Evolutionary conservation across 2,329 filamentous ascomycete species (phyloP).

Genomic region (Colletotrichum shisoi): DNA sequence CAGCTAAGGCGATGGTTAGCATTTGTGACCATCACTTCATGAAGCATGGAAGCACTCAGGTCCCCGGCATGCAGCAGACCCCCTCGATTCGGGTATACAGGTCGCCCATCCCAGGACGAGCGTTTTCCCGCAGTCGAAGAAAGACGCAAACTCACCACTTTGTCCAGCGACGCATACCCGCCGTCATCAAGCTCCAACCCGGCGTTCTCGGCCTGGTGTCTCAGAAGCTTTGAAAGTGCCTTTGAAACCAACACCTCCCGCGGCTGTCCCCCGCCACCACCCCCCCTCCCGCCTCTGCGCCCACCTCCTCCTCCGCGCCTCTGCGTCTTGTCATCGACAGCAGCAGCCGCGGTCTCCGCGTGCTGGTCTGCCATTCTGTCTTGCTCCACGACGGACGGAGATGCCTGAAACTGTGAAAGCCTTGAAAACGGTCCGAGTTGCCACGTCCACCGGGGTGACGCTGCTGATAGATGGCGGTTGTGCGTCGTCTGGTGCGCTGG

Average conservation of each 20-base stretch:
- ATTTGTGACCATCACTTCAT: background rate
- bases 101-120: background rate
- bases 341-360: conserved; percentile 12
- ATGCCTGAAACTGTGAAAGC: too few species aligned
- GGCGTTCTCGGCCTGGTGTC: conserved; percentile 65
- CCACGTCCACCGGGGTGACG: background rate
- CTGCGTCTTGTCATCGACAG: conserved; percentile 41
- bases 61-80: too few species aligned
- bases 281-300: conserved; percentile 43
- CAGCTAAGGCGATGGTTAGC: conserved; percentile 50
- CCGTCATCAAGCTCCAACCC: conserved; percentile 66
- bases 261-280: conserved; percentile 46
- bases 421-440: background rate
- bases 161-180: conserved; percentile 66
- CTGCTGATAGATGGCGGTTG: background rate
- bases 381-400: background rate
- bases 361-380: conserved; percentile 26
- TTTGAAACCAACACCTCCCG: conserved; percentile 62
- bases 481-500: background rate
- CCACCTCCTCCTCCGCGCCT: conserved; percentile 41
- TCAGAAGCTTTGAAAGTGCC: conserved; percentile 62
- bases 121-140: conserved; percentile 2
- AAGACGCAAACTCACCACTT: conserved; percentile 61
- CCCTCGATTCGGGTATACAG: background rate
- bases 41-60: background rate